Conservation (phyloP, 2,329 filamentous ascomycete species). For the Penicillium griseofulvum region DNA sequence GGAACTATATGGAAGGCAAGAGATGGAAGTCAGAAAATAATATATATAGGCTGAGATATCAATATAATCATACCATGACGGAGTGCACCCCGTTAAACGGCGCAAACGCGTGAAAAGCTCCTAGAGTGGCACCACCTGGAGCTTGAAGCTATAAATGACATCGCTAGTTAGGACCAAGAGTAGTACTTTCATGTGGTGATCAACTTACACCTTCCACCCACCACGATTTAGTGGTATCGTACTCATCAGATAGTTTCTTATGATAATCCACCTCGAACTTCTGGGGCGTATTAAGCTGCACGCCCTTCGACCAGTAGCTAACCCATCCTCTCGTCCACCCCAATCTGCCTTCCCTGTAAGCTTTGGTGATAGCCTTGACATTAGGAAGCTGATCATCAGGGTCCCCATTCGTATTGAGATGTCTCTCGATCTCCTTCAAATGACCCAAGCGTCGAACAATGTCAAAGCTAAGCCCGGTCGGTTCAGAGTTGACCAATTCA, state of each 20-base stretch:
- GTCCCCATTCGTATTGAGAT: neutral
- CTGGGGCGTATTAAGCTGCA: slow-evolving; percentile 5
- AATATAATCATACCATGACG: neutral
- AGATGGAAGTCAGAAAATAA: neutral
- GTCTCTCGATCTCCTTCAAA: neutral
- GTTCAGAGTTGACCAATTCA: neutral
- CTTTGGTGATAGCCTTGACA: neutral
- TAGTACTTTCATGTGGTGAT: neutral
- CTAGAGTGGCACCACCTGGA: neutral
- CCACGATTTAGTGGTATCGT: neutral
- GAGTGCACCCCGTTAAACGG: neutral
- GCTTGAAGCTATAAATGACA: neutral
- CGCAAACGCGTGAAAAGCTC: neutral
- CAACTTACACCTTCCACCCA: slow-evolving; percentile 10
- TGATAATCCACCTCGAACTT: neutral
- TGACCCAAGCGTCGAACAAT: neutral
- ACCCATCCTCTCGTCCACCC: slow-evolving; percentile 2
- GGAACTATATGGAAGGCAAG: neutral
- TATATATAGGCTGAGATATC: neutral
- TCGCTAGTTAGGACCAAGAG: neutral
- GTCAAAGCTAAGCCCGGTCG: neutral
- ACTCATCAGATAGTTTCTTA: neutral
- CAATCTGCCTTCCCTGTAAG: slow-evolving; percentile 1
- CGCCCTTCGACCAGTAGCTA: slow-evolving; percentile 10
- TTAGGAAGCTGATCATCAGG: slow-evolving; percentile 5